These are phyloP conservation scores for Benincasa hispida DNA, from an alignment of 306 rosid species.

Conservation along the genomic window DNA sequence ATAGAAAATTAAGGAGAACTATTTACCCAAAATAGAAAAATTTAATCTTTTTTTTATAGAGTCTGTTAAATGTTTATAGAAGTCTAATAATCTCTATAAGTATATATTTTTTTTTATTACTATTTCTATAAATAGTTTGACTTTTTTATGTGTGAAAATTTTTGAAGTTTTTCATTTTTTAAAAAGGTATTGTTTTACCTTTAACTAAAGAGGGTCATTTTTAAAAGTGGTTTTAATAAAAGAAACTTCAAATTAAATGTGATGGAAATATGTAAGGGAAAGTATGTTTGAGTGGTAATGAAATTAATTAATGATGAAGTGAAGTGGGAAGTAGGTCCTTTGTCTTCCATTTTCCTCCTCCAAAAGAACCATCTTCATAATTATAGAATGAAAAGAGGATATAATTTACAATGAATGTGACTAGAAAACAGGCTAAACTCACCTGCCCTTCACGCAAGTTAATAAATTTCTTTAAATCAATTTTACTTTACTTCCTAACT, in stretches of 20 bases:
- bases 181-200: not conserved
- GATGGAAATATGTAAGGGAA: not conserved
- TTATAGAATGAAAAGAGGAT: not conserved
- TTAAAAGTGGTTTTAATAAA: not conserved
- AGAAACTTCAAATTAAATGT: not conserved
- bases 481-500: not conserved
- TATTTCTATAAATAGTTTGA: too few species aligned
- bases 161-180: too few species aligned
- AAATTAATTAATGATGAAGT: not conserved
- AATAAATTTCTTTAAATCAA: not conserved
- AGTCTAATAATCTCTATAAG: too few species aligned
- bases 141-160: too few species aligned
- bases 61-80: too few species aligned
- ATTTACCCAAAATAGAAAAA: too few species aligned
- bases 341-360: not conserved
- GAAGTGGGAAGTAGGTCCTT: not conserved
- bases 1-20: too few species aligned
- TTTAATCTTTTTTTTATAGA: too few species aligned
- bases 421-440: not conserved
- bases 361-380: not conserved
- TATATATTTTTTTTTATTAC: too few species aligned
- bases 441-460: not conserved
- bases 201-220: too few species aligned
- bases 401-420: not conserved
- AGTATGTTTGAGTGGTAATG: not conserved